phyloP scores from a whole-genome alignment of 305 asterid genomes.

The Striga hermonthica region DNA sequence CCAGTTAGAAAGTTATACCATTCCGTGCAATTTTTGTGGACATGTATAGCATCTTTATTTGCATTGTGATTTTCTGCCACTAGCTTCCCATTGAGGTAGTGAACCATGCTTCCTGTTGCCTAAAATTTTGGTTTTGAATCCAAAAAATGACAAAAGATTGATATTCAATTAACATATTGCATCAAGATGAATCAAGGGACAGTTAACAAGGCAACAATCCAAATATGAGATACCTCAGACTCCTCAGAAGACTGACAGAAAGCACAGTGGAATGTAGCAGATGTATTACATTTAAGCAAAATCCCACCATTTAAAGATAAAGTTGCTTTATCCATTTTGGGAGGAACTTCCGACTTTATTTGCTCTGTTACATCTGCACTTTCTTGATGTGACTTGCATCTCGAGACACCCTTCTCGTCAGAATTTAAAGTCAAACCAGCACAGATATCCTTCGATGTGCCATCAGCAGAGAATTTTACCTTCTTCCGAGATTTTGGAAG shows the following conservation, averaged over 20 bases:
- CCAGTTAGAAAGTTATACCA: constrained; percentile 49
- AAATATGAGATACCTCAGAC: constrained; percentile 55
- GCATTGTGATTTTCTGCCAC: constrained; percentile 38
- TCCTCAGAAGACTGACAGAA: constrained; percentile 74
- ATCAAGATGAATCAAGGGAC: constrained; percentile 15
- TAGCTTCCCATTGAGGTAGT: constrained; percentile 64
- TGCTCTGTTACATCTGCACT: constrained; percentile 27
- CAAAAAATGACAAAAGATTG: neutral
- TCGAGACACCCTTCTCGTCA: constrained; percentile 33
- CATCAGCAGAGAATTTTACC: constrained; percentile 47
- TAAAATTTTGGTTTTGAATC: constrained; percentile 33
- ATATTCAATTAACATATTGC: constrained; percentile 23
- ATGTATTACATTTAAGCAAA: constrained; percentile 41
- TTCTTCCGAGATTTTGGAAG: constrained; percentile 39
- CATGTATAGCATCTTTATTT: constrained; percentile 46
- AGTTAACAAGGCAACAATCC: constrained; percentile 13
- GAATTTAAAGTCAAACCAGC: constrained; percentile 22
- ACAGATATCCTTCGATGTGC: constrained; percentile 28
- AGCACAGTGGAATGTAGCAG: constrained; percentile 45
- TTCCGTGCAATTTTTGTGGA: constrained; percentile 78
- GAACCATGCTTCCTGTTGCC: constrained; percentile 79
- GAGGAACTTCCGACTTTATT: constrained; percentile 29
- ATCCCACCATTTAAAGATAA: constrained; percentile 31
- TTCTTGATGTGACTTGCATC: constrained; percentile 28
- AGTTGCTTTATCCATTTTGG: constrained; percentile 32